Evolutionary conservation across 371 early-diverging fungal genomes (phyloP).

Genomic region (Nematocida sp.): DNA sequence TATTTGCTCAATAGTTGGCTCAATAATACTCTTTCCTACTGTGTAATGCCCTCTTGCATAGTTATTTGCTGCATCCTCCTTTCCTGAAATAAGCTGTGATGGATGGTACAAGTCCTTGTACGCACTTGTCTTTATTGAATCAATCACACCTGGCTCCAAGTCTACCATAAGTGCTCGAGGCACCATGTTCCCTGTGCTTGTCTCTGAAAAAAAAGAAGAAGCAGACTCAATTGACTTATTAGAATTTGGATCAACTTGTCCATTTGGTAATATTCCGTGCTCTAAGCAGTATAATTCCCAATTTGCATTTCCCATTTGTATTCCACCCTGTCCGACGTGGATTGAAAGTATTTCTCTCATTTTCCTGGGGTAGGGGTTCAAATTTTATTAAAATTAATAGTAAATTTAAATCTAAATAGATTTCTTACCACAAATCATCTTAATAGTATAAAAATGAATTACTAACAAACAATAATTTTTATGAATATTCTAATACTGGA

Average conservation of each 20-base stretch:
- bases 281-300: conserved; percentile 96
- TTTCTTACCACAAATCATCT: no score
- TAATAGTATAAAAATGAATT: no score
- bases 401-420: conserved; percentile 2
- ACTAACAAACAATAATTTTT: no score
- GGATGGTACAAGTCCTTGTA: conserved; percentile 96
- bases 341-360: conserved; percentile 96
- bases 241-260: conserved; percentile 71
- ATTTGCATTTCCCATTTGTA: conserved; percentile 99
- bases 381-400: conserved; percentile 47
- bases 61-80: conserved; percentile 98
- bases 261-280: conserved; percentile 94
- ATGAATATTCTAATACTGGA: no score
- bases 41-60: conserved; percentile 99
- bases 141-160: conserved; percentile 91
- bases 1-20: conserved; percentile 87
- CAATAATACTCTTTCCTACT: conserved; percentile 92
- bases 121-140: conserved; percentile 86
- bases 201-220: conserved; percentile 89
- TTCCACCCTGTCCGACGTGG: conserved; percentile 96
- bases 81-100: conserved; percentile 90
- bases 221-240: conserved; percentile 76
- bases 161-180: conserved; percentile 95
- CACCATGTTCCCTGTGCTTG: conserved; percentile 92
- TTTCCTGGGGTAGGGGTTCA: conserved; percentile 57